Evolutionary conservation across 2,329 filamentous ascomycete genomes (phyloP), one percentile per base, ranked within the genome.

Genomic region (Gaeumannomyces sp.): DNA sequence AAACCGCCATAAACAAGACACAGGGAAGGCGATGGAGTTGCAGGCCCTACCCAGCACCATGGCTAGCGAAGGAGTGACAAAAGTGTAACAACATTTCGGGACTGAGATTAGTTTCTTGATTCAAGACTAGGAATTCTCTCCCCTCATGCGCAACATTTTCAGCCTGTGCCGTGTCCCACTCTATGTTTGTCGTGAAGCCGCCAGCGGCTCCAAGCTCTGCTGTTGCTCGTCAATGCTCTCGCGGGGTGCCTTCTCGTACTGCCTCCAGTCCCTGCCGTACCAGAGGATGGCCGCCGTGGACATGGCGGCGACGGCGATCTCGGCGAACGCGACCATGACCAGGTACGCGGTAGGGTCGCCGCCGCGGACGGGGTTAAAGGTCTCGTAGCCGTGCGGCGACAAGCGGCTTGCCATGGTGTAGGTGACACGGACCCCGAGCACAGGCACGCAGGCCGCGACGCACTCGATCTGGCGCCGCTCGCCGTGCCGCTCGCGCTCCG

Each of bases 311-410:
- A 68, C 70, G 56, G 70, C 59, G 25, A 74, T 73, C 64, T 75
- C 72, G 65, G 73, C 70, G 62, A 74, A 65, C 31, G 74, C 73
- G 59, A 60, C 61, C 73, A 75, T 74, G 64, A 70, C 71, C 45
- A 75, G 67, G 50, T 72, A 74, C 35, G 71, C 66, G 31, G 73
- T 74, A n/a, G 68, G 61, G n/a, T 71, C 66, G 38, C 38, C 38
- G 2, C 69, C 70, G 28, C 50, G 33, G 25, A 69, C 61, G 14
- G 64, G 53, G 60, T 59, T 67, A 60, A 69, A 69, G 4, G 7
- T 59, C 8, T 33, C 8, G 59, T 66, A 31, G 14, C 59, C 59
- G 13, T 31, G 50, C 6, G 38, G 29, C 45, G 64, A 58, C 59
- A 68, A 72, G 62, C 72, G 68, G 31, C 67, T 59, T 2, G 73